Percentiles rank a stretch among this genome's conserved stretches.
Evolutionary conservation across 148 eudicot species (phyloP).

Genomic region (Linanthus parryae): DNA sequence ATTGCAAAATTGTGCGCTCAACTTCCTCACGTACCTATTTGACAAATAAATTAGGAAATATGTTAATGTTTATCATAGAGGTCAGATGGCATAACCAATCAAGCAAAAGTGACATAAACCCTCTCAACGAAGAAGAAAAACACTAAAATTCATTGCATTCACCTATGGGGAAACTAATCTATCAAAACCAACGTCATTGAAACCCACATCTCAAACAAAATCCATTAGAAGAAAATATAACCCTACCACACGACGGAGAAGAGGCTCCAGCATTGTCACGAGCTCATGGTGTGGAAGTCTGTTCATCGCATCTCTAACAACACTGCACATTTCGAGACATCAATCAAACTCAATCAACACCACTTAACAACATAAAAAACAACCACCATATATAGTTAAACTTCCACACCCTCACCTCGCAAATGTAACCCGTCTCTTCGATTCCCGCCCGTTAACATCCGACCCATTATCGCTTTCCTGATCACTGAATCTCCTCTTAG

Average conservation of each 20-base stretch:
- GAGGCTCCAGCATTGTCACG: conserved; percentile 34
- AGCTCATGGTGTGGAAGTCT: conserved; percentile 34
- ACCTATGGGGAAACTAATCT: background rate
- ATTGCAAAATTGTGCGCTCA: conserved; percentile 19
- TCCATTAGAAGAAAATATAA: conserved; percentile 4
- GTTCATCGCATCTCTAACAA: conserved; percentile 29
- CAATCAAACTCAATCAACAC: conserved; percentile 2
- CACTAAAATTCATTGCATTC: background rate
- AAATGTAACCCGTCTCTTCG: conserved; percentile 22
- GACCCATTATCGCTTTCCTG: conserved; percentile 27
- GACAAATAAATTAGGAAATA: background rate
- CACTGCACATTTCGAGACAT: conserved; percentile 17
- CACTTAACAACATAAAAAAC: background rate
- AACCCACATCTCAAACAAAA: background rate
- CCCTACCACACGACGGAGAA: conserved; percentile 47
- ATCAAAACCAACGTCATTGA: background rate
- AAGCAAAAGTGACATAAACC: background rate
- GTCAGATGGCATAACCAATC: background rate
- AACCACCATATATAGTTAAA: background rate
- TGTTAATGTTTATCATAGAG: background rate
- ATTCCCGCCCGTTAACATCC: conserved; percentile 11
- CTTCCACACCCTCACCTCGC: conserved; percentile 48
- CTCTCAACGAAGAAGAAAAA: background rate
- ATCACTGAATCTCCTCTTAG: too few relatives aligned
- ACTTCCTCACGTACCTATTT: conserved; percentile 68